A percentile compares a stretch with the other conserved stretches of the same genome.
Evolutionary conservation across 2,329 filamentous ascomycete species (phyloP).

Genomic region (Aspergillus fumigatus): DNA sequence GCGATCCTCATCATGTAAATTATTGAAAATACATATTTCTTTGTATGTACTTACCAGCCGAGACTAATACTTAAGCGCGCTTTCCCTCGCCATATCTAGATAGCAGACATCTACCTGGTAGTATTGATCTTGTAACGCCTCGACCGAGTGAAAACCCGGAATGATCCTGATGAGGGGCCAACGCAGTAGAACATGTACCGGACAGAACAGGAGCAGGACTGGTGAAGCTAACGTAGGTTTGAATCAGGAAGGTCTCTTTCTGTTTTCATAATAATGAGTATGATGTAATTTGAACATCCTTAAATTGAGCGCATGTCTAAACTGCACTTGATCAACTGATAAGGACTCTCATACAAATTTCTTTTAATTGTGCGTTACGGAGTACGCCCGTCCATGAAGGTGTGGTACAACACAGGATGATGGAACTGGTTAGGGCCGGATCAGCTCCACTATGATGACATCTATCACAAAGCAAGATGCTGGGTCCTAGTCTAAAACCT

Average conservation of each 20-base stretch:
- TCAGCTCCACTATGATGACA: constrained; percentile 4
- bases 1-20: not conserved
- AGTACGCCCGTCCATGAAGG: not conserved
- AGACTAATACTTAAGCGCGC: not conserved
- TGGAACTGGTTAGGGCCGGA: not conserved
- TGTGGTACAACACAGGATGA: not conserved
- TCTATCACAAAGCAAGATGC: not conserved
- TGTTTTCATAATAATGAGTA: not conserved
- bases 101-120: not conserved
- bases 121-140: not conserved
- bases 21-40: not conserved
- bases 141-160: not conserved
- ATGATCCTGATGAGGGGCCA: not conserved
- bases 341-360: not conserved
- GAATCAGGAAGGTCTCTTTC: not conserved
- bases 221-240: not conserved
- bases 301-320: not conserved
- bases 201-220: not conserved
- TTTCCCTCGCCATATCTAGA: not conserved
- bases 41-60: not conserved
- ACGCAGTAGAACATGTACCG: not conserved
- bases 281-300: not conserved
- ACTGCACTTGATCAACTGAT: not conserved
- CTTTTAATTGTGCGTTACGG: not conserved
- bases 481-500: not conserved